These are phyloP conservation scores for Entomortierella parvispora DNA, from an alignment of 192 early-diverging fungal species.

Conservation along the genomic window DNA sequence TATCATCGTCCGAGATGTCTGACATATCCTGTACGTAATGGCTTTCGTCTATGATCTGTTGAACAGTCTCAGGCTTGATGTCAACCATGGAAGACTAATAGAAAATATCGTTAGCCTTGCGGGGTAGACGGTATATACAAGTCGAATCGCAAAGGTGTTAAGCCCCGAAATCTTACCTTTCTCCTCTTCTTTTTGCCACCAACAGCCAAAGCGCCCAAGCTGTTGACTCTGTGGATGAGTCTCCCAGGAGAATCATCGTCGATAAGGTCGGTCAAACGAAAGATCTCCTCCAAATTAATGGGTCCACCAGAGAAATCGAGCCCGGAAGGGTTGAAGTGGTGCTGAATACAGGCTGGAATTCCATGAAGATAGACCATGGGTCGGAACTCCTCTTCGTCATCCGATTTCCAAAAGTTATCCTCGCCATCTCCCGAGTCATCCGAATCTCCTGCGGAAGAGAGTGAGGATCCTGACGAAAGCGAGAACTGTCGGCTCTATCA, in stretches of 20 bases:
- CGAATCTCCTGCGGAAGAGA: slow-evolving; percentile 48
- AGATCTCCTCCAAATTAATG: slow-evolving; percentile 46
- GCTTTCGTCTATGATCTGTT: slow-evolving; percentile 8
- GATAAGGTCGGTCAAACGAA: slow-evolving; percentile 40
- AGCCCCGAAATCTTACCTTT: slow-evolving; percentile 42
- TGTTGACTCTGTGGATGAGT: slow-evolving; percentile 38
- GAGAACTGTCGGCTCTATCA: slow-evolving; percentile 47
- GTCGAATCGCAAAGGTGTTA: no score
- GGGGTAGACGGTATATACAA: no score
- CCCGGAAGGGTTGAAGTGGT: slow-evolving; percentile 47
- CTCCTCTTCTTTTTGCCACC: slow-evolving; percentile 48
- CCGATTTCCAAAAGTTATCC: slow-evolving; percentile 40
- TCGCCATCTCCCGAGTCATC: slow-evolving; percentile 41
- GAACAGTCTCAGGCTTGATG: slow-evolving; percentile 21
- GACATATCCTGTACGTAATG: slow-evolving; percentile 27
- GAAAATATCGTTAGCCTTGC: no score
- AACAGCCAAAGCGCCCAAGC: slow-evolving; percentile 14
- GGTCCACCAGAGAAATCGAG: slow-evolving; percentile 46
- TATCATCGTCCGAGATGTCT: slow-evolving; percentile 19
- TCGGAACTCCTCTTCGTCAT: slow-evolving; percentile 37
- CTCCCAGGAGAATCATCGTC: slow-evolving; percentile 40
- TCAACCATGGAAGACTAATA: slow-evolving; percentile 27
- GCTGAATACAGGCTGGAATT: slow-evolving; percentile 51
- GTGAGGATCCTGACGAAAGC: slow-evolving; percentile 46
- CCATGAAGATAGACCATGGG: slow-evolving; percentile 38